These are phyloP conservation scores for Kandelia obovata DNA, from an alignment of 345 rosid species.

Conservation along the genomic window DNA sequence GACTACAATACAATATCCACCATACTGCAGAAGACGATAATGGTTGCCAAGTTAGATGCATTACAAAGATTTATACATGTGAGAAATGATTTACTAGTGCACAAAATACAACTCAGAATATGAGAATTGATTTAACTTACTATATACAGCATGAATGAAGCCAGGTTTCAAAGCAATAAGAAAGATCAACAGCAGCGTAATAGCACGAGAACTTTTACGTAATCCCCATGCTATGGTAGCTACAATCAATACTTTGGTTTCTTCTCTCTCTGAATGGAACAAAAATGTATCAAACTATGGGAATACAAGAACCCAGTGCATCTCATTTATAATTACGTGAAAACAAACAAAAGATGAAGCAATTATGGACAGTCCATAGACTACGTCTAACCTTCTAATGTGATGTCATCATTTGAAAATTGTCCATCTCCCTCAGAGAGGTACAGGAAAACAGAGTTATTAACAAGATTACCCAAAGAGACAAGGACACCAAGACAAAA, in stretches of 20 bases:
- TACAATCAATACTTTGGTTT: conserved; percentile 37
- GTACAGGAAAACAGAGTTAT: conserved; percentile 36
- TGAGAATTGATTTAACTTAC: conserved; percentile 26
- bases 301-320: too few relatives aligned
- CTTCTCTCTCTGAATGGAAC: conserved; percentile 33
- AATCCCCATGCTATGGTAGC: conserved; percentile 45
- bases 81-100: background rate
- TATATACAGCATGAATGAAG: conserved; percentile 37
- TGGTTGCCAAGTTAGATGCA: background rate
- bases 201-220: conserved; percentile 39
- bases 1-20: background rate
- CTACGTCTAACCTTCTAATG: conserved; percentile 30
- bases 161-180: conserved; percentile 41
- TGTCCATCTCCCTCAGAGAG: conserved; percentile 30
- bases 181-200: conserved; percentile 31
- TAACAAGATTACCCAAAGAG: conserved; percentile 44
- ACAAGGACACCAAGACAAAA: conserved; percentile 44
- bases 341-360: too few relatives aligned
- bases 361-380: background rate
- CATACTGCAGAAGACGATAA: background rate
- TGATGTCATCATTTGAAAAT: conserved; percentile 14
- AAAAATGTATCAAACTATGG: too few relatives aligned
- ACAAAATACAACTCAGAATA: background rate
- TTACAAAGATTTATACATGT: background rate
- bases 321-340: too few relatives aligned